These are phyloP conservation scores for Thermothielavioides terrestris DNA, from an alignment of 495 filamentous ascomycete genomes.

Conservation along the genomic window DNA sequence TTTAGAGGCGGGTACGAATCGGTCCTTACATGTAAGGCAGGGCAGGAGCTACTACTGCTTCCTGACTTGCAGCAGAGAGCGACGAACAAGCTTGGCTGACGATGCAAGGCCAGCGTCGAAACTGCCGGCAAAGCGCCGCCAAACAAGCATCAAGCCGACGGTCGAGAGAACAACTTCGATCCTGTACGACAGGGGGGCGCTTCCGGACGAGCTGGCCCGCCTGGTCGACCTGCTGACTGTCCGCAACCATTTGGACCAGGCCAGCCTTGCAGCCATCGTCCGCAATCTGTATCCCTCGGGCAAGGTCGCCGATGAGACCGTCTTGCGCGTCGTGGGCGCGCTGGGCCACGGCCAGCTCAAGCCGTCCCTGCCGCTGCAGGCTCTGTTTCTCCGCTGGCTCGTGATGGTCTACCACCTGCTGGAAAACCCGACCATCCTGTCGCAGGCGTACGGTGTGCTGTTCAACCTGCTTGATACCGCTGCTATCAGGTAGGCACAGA, in stretches of 20 bases:
- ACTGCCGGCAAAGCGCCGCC: constrained; percentile 41
- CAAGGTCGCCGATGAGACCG: constrained; percentile 50
- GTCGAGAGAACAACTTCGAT: constrained; percentile 40
- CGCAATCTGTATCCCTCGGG: constrained; percentile 67
- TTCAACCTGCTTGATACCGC: constrained; percentile 83
- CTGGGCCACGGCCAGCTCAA: constrained; percentile 75
- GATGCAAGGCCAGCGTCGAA: constrained; percentile 37
- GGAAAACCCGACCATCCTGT: constrained; percentile 54
- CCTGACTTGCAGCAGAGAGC: too few relatives aligned
- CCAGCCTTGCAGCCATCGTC: constrained; percentile 54
- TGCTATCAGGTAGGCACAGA: constrained; percentile 58
- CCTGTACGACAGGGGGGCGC: constrained; percentile 60
- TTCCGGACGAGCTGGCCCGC: constrained; percentile 47
- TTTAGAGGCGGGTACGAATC: constrained; percentile 20
- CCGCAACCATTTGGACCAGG: constrained; percentile 66
- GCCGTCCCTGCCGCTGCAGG: constrained; percentile 60
- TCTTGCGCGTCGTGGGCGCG: constrained; percentile 60
- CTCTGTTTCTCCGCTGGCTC: constrained; percentile 68
- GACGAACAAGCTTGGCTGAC: constrained; percentile 11
- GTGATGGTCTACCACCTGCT: constrained; percentile 68
- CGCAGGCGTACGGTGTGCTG: constrained; percentile 64
- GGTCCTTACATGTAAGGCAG: too few relatives aligned
- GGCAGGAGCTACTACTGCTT: too few relatives aligned
- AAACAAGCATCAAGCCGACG: constrained; percentile 32
- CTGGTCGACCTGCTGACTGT: constrained; percentile 59